phyloP scores from a whole-genome alignment of 306 rosid species.

The Pterocarpus santalinus region DNA sequence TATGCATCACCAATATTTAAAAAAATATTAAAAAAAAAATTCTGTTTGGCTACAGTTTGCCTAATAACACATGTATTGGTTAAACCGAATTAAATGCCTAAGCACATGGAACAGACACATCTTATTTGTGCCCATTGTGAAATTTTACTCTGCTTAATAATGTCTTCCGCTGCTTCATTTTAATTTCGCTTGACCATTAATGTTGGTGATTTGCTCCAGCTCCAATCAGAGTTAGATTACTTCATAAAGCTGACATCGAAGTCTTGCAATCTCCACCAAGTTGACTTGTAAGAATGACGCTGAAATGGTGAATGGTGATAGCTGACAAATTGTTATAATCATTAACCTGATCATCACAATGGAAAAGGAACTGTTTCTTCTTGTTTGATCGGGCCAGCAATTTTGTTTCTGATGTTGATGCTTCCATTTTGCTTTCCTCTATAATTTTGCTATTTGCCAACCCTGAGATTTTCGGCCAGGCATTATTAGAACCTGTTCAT shows the following conservation, averaged over 20 bases:
- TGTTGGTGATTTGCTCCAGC: conserved; percentile 25
- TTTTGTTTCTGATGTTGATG: conserved; percentile 37
- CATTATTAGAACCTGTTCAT: conserved; percentile 3
- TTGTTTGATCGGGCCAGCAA: conserved; percentile 2
- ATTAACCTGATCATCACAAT: conserved; percentile 24
- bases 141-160: conserved; percentile 25
- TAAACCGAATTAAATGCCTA: neutral
- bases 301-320: conserved; percentile 38
- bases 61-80: neutral
- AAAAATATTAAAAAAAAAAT: neutral
- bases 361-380: conserved; percentile 14
- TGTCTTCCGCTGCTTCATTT: conserved; percentile 23
- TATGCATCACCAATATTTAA: neutral
- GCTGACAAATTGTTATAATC: conserved; percentile 35
- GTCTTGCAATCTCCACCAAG: conserved; percentile 35
- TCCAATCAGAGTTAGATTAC: conserved; percentile 24
- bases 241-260: conserved; percentile 30
- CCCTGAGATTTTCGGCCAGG: neutral
- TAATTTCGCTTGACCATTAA: conserved; percentile 9
- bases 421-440: conserved; percentile 15
- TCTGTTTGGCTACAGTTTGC: neutral
- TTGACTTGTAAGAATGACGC: conserved; percentile 36
- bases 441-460: neutral
- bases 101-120: neutral
- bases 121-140: conserved; percentile 1